Conservation (phyloP, 768 basidiomycete genomes). For the Dentipellis sp. region DNA sequence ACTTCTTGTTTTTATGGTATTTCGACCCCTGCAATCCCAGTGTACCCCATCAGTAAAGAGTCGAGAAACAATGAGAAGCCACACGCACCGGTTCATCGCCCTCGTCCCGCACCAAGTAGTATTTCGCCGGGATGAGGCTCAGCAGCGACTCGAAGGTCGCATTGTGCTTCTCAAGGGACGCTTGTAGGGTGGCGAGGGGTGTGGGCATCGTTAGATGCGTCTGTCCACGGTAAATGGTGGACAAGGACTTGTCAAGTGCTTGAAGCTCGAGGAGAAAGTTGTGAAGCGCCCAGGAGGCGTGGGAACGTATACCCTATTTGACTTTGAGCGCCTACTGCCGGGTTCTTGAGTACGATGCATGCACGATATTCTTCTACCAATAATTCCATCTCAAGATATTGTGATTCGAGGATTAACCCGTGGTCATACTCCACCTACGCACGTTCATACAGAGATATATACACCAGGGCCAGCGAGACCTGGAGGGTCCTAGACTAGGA, state of each 20-base stretch:
- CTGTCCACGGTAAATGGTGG: background rate
- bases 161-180: slow-evolving; percentile 78
- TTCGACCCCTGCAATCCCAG: slow-evolving; percentile 42
- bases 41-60: background rate
- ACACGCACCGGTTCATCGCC: slow-evolving; percentile 53
- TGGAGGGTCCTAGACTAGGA: too few species aligned
- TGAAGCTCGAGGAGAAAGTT: background rate
- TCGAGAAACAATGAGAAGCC: background rate
- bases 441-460: too few species aligned
- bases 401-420: too few species aligned
- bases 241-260: too few species aligned
- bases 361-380: too few species aligned
- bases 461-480: too few species aligned
- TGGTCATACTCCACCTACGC: too few species aligned
- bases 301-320: too few species aligned
- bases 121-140: slow-evolving; percentile 81
- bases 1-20: slow-evolving; percentile 85
- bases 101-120: slow-evolving; percentile 68
- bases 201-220: slow-evolving; percentile 35
- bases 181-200: slow-evolving; percentile 34
- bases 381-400: too few species aligned
- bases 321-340: too few species aligned
- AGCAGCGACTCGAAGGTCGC: slow-evolving; percentile 77
- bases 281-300: too few species aligned
- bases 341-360: too few species aligned